Evolutionary conservation across 345 rosid species (phyloP).

Genomic region (Citrus unshiu): DNA sequence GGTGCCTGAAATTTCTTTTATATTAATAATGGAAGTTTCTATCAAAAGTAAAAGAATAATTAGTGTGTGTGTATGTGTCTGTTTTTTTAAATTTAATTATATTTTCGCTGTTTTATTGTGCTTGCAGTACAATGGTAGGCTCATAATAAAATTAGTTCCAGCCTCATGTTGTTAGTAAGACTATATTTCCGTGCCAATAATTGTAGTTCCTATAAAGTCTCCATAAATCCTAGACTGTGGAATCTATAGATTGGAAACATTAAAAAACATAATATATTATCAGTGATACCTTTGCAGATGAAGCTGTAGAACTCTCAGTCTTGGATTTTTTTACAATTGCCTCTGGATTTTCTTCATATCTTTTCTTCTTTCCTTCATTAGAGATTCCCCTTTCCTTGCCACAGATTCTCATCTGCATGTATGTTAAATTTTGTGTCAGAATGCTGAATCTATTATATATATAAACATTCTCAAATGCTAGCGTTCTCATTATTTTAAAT

Average conservation of each 20-base stretch:
- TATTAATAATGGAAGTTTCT: neutral
- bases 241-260: no score
- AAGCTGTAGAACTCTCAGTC: slow-evolving; percentile 44
- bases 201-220: no score
- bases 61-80: no score
- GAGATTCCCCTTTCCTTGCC: slow-evolving; percentile 39
- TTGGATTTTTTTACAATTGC: slow-evolving; percentile 49
- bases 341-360: slow-evolving; percentile 50
- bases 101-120: neutral
- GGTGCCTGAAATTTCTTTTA: slow-evolving; percentile 60
- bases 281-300: slow-evolving; percentile 55
- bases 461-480: no score
- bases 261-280: no score
- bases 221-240: no score
- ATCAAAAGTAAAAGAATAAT: neutral
- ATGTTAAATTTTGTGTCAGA: neutral
- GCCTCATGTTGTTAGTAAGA: no score
- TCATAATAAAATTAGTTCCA: no score
- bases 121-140: no score
- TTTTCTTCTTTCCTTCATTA: slow-evolving; percentile 64
- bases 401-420: slow-evolving; percentile 26
- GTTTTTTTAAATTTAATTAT: neutral
- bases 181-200: no score
- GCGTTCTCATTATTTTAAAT: no score
- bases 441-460: neutral